phyloP scores from a whole-genome alignment of 192 early-diverging fungal species.

The Umbelopsis sp. region DNA sequence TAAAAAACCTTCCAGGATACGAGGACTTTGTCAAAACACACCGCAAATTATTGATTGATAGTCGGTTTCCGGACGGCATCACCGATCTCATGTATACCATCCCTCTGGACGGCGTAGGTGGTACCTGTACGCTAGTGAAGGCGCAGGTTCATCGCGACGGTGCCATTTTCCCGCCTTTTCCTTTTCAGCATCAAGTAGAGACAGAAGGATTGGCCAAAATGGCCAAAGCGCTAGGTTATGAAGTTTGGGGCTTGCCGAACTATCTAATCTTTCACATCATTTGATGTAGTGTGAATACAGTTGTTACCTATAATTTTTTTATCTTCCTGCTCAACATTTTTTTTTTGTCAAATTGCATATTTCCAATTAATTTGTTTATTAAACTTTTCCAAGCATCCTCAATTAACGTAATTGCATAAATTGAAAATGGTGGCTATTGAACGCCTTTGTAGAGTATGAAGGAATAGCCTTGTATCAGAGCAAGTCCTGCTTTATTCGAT shows the following conservation, averaged over 20 bases:
- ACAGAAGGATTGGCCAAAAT: conserved; percentile 77
- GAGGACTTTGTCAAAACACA: conserved; percentile 39
- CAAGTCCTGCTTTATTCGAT: too few relatives aligned
- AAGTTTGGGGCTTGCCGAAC: conserved; percentile 64
- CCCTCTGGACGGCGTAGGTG: conserved; percentile 68
- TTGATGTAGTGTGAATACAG: conserved; percentile 3
- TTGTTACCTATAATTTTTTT: too few relatives aligned
- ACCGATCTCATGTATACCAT: conserved; percentile 44
- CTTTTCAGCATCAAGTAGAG: conserved; percentile 69
- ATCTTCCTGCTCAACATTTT: too few relatives aligned
- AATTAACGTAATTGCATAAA: too few relatives aligned
- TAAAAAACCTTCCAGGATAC: conserved; percentile 40
- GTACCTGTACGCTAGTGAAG: conserved; percentile 67
- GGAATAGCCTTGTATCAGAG: too few relatives aligned
- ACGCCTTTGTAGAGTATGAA: too few relatives aligned
- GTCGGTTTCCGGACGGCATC: conserved; percentile 26
- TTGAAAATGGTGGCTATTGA: too few relatives aligned
- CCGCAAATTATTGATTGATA: conserved; percentile 49
- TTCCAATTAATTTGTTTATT: too few relatives aligned
- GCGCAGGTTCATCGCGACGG: conserved; percentile 69
- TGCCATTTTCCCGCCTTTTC: conserved; percentile 62
- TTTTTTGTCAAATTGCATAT: too few relatives aligned
- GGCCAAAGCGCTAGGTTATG: conserved; percentile 63
- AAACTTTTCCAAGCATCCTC: too few relatives aligned
- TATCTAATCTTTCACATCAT: conserved; percentile 65